phyloP scores from a whole-genome alignment of 345 rosid species.

The Pistacia integerrima region DNA sequence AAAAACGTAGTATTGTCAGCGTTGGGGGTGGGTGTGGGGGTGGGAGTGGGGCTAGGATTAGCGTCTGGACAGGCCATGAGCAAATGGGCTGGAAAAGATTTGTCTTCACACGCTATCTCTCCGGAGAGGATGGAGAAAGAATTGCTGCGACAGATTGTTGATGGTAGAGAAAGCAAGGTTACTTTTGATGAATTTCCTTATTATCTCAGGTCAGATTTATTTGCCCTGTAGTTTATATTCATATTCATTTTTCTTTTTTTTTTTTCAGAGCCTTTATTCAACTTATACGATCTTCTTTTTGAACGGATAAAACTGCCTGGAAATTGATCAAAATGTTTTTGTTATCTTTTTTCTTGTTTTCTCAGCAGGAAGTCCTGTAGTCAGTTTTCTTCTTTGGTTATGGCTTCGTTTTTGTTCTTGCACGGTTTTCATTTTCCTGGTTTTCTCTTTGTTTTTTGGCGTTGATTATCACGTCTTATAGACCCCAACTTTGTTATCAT shows the following conservation, averaged over 20 bases:
- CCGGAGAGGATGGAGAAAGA: constrained; percentile 56
- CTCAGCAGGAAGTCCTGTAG: too few relatives aligned
- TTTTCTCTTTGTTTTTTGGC: too few relatives aligned
- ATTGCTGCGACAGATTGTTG: constrained; percentile 49
- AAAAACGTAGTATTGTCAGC: constrained; percentile 56
- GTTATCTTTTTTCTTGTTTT: too few relatives aligned
- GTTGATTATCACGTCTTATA: too few relatives aligned
- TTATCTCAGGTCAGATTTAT: constrained; percentile 52
- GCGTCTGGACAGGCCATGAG: constrained; percentile 56
- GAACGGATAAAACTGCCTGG: too few relatives aligned
- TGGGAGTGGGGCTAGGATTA: constrained; percentile 58
- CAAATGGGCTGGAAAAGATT: constrained; percentile 47
- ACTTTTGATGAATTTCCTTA: constrained; percentile 72
- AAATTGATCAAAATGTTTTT: too few relatives aligned
- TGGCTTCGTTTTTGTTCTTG: too few relatives aligned
- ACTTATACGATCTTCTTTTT: too few relatives aligned
- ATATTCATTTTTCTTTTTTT: neutral
- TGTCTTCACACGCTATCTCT: constrained; percentile 29
- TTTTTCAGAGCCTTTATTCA: neutral
- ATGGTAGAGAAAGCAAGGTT: constrained; percentile 65
- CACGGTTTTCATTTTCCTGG: too few relatives aligned
- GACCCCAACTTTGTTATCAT: too few relatives aligned
- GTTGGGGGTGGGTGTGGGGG: constrained; percentile 62
- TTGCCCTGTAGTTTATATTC: neutral
- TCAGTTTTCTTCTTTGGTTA: too few relatives aligned